Evolutionary conservation across 805 yeast species (phyloP).

Genomic region (Barnettozyma sp.): DNA sequence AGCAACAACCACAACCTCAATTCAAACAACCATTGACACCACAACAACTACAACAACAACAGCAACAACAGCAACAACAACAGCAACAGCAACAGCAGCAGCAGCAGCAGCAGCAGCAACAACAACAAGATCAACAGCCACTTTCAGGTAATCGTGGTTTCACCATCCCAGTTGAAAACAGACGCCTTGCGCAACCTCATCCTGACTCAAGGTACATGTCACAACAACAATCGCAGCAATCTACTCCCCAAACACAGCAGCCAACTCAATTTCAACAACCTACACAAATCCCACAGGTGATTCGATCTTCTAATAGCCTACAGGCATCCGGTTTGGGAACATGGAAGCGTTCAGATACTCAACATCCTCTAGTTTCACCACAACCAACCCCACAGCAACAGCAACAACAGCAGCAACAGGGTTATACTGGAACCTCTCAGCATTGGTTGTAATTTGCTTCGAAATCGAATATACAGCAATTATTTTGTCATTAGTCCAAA

Average conservation of each 20-base stretch:
- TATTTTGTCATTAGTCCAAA: no score
- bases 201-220: not conserved
- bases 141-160: not conserved
- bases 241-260: no score
- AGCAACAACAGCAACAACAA: slow-evolving; percentile 4
- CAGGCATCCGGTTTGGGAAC: slow-evolving; percentile 1
- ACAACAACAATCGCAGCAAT: slow-evolving; percentile 16
- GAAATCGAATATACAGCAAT: no score
- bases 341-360: slow-evolving; percentile 3
- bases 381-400: slow-evolving; percentile 7
- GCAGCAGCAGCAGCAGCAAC: slow-evolving; percentile 3
- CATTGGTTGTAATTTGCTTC: slow-evolving; percentile 13
- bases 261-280: slow-evolving; percentile 10
- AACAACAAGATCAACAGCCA: slow-evolving; percentile 1
- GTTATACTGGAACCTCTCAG: slow-evolving; percentile 9
- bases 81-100: slow-evolving; percentile 2
- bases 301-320: not conserved
- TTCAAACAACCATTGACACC: slow-evolving; percentile 2
- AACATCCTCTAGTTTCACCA: slow-evolving; percentile 6
- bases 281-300: not conserved
- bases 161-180: not conserved
- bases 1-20: not conserved
- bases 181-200: slow-evolving; percentile 2
- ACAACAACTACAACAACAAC: slow-evolving; percentile 3
- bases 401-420: slow-evolving; percentile 10